These are phyloP conservation scores for Wickerhamiella nectarea DNA, from an alignment of 805 yeast species.

Conservation along the genomic window DNA sequence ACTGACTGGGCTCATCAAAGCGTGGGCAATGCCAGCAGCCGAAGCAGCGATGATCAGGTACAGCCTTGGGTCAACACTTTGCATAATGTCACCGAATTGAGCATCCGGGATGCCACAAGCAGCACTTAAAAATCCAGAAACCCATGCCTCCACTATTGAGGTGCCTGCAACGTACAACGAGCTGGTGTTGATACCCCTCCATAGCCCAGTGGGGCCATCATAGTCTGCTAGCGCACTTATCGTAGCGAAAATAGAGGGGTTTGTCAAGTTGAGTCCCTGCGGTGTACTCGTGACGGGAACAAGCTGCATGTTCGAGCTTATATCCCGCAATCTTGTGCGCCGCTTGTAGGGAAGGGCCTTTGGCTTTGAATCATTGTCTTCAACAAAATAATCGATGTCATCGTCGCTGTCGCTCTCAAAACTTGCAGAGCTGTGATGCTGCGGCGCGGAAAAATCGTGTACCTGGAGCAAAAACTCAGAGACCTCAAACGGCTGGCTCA, in stretches of 20 bases:
- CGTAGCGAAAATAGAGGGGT: conserved; percentile 25
- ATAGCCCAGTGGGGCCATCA: conserved; percentile 47
- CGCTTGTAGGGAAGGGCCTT: conserved; percentile 2
- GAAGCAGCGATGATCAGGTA: conserved; percentile 55
- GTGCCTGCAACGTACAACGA: conserved; percentile 64
- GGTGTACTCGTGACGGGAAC: conserved; percentile 5
- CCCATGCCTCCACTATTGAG: conserved; percentile 77
- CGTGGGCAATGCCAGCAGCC: conserved; percentile 60
- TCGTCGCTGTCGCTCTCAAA: conserved; percentile 16
- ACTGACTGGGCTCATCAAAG: conserved; percentile 67
- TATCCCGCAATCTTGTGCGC: conserved; percentile 4
- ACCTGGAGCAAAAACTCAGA: conserved; percentile 67
- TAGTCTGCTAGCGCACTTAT: conserved; percentile 43
- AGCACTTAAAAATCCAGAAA: conserved; percentile 77
- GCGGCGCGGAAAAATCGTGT: conserved; percentile 31
- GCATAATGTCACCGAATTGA: conserved; percentile 54
- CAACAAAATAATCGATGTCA: conserved; percentile 31
- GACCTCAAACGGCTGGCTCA: conserved; percentile 83
- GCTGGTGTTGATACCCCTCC: conserved; percentile 64
- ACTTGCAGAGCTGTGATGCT: conserved; percentile 10
- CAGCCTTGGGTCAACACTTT: conserved; percentile 59
- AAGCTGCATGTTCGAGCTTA: conserved; percentile 8
- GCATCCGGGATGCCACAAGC: conserved; percentile 78
- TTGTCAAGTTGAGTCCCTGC: background rate
- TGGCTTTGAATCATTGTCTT: conserved; percentile 7